A percentile compares a stretch with the other conserved stretches of the same genome.
Conservation (phyloP, 2,329 filamentous ascomycete species). For the Neurospora crassa region DNA sequence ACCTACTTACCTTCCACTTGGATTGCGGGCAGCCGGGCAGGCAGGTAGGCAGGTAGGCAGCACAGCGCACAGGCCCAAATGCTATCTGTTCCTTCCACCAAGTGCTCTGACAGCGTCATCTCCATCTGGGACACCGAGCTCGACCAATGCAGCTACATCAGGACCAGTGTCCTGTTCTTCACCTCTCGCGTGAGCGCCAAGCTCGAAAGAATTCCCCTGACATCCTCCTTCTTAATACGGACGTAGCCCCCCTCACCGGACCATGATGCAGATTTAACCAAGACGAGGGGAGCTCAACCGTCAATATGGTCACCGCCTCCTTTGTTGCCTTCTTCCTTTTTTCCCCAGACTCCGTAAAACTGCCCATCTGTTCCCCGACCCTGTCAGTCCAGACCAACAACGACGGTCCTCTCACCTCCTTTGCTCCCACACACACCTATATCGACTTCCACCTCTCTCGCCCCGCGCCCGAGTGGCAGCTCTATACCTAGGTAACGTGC, state of each 20-base stretch:
- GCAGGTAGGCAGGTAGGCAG: neutral
- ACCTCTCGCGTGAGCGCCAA: constrained; percentile 20
- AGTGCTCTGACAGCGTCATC: constrained; percentile 17
- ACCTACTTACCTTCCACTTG: neutral
- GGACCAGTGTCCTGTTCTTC: constrained; percentile 31
- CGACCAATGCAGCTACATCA: constrained; percentile 31
- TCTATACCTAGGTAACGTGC: too few relatives aligned
- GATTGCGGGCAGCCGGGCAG: neutral
- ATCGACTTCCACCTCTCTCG: constrained; percentile 20
- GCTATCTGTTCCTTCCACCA: constrained; percentile 10
- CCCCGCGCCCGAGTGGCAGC: neutral
- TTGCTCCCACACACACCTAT: constrained; percentile 15
- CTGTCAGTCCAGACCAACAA: constrained; percentile 11
- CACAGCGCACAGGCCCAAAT: constrained; percentile 5
- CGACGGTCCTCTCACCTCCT: constrained; percentile 20
- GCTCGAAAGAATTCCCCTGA: neutral
- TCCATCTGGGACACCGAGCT: constrained; percentile 33
- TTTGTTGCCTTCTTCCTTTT: constrained; percentile 39
- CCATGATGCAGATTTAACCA: constrained; percentile 23
- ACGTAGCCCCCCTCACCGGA: constrained; percentile 8
- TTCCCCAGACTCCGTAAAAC: constrained; percentile 40
- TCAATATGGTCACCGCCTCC: constrained; percentile 45
- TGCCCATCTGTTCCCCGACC: constrained; percentile 12
- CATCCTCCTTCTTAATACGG: neutral
- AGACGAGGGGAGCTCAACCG: constrained; percentile 37